These are phyloP conservation scores for Penicillium coffeae DNA, from an alignment of 495 filamentous ascomycete species.

Conservation along the genomic window DNA sequence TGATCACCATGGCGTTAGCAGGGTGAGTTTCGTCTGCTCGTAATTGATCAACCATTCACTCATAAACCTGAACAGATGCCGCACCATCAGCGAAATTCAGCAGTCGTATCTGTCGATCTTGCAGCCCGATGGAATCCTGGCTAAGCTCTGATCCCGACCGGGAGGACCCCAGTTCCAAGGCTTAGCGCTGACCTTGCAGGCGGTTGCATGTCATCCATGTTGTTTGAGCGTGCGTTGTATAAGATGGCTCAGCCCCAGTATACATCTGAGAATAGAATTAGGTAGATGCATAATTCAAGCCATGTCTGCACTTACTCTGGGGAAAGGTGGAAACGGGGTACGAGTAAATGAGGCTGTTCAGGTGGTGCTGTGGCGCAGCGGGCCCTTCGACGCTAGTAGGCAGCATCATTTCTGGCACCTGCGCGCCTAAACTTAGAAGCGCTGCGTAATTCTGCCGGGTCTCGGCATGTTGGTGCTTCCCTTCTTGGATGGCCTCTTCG, in stretches of 20 bases:
- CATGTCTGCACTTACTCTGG: background rate
- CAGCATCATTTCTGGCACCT: constrained; percentile 19
- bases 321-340: background rate
- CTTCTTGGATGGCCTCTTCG: too few species aligned
- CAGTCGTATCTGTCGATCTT: constrained; percentile 19
- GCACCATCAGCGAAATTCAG: constrained; percentile 20
- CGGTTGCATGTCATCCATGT: constrained; percentile 9
- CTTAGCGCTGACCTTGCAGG: constrained; percentile 20
- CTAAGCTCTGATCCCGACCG: constrained; percentile 17
- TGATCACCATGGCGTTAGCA: constrained; percentile 36
- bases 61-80: constrained; percentile 10
- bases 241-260: constrained; percentile 7
- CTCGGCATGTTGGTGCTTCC: too few species aligned
- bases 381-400: constrained; percentile 13
- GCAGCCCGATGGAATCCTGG: constrained; percentile 14
- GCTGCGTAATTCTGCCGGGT: too few species aligned
- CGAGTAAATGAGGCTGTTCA: constrained; percentile 2
- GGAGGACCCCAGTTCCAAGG: constrained; percentile 14
- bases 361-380: constrained; percentile 7
- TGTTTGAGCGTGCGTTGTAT: background rate
- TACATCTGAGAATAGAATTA: background rate
- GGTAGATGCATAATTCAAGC: background rate
- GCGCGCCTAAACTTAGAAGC: constrained; percentile 18
- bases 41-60: background rate
- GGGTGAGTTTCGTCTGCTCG: constrained; percentile 19